Base-by-base conservation (phyloP, 73 alveolate genomes). In the Stentor roeselii region DNA sequence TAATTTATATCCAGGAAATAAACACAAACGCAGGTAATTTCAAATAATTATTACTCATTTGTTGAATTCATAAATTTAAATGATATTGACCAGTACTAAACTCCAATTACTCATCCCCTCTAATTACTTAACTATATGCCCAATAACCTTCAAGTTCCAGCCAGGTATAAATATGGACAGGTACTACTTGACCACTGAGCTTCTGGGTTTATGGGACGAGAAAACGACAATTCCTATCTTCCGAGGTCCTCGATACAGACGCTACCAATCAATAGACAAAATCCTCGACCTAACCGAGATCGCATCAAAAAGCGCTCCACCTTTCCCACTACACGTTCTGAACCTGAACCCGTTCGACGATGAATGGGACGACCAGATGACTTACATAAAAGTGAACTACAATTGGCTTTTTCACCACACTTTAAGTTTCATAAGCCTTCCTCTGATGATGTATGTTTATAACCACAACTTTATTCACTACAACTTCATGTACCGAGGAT, bases 351-450 rank as follows among this genome's bases (percentile, higher is more conserved):
- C 94, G 83, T 4, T 37, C 38, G 96, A 91, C 83, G 94, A 92
- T 67, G 96, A 91, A 60, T 91, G 96, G 96, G 96, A 91, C 67
- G 96, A 91, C 82, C 92, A 91, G 37, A 91, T 91, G 96, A 88
- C 92, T 67, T 91, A 91, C 61, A 77, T 91, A 67, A 87, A 84
- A 60, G 87, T 91, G 4, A 92, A 91, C 85, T 84, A 88, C 78
- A 86, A 86, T 4, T 76, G 84, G 84, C 32, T 76, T 41, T 37
- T 21, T 15, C n/a, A 35, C 6, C 60, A 76, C 2, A 34, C 34
- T 37, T 34, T 39, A 14, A 31, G 32, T n/a, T 14, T n/a, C 60
- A 15, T 76, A 21, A 67, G 84, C 60, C 76, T 76, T 76, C 84
- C 84, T 21, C 59, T 76, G 34, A 34, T 30, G 1, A 30, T 76